phyloP scores from a whole-genome alignment of 495 filamentous ascomycete species.

The Podospora didyma region DNA sequence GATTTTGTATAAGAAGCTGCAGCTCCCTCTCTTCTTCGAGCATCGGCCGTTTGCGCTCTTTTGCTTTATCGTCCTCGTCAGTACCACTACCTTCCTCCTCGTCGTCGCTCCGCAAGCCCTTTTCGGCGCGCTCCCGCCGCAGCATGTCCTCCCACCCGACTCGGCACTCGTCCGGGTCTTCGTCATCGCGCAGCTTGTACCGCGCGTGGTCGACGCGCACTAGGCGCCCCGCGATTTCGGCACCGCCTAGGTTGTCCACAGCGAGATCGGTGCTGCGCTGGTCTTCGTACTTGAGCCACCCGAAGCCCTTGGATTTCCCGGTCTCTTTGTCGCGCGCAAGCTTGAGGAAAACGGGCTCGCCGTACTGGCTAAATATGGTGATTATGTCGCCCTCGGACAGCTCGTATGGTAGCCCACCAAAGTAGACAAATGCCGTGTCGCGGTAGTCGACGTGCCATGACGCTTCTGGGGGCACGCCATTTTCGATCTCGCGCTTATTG shows the following conservation, averaged over 20 bases:
- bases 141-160: constrained; percentile 44
- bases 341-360: constrained; percentile 88
- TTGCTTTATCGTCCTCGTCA: constrained; percentile 33
- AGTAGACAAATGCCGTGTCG: constrained; percentile 95
- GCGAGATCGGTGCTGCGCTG: constrained; percentile 93
- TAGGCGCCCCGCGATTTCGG: constrained; percentile 73
- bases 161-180: constrained; percentile 61
- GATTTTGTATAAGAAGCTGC: constrained; percentile 65
- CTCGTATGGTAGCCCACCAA: constrained; percentile 91
- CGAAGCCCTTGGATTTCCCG: constrained; percentile 89
- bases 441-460: constrained; percentile 98
- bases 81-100: constrained; percentile 25
- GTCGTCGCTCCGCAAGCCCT: constrained; percentile 36
- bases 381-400: constrained; percentile 94
- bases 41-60: constrained; percentile 38
- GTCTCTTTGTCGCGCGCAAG: constrained; percentile 91
- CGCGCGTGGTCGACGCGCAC: constrained; percentile 88
- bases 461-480: constrained; percentile 71
- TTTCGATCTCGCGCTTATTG: constrained; percentile 93
- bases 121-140: constrained; percentile 34
- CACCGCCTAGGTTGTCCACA: constrained; percentile 90
- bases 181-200: constrained; percentile 85
- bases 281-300: constrained; percentile 96
- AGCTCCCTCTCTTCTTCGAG: constrained; percentile 70
- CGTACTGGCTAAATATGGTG: constrained; percentile 95